Percentiles rank a stretch among this genome's conserved stretches.
Conservation (phyloP, 768 basidiomycete species). For the Mycena metata region DNA sequence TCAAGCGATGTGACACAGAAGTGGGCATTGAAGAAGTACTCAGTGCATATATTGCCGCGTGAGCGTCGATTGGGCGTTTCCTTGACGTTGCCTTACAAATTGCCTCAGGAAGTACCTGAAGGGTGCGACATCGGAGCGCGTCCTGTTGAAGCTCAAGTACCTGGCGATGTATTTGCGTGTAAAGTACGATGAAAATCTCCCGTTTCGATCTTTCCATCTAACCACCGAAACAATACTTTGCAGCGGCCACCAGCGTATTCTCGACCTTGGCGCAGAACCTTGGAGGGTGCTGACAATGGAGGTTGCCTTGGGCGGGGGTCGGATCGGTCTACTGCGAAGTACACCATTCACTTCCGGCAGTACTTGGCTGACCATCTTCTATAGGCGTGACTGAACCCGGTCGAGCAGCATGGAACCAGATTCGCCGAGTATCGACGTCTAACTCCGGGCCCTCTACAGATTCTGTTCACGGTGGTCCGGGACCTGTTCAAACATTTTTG, state of each 20-base stretch:
- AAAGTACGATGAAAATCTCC: slow-evolving; percentile 14
- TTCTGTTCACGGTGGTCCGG: slow-evolving; percentile 35
- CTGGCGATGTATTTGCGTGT: slow-evolving; percentile 28
- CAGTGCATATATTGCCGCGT: slow-evolving; percentile 36
- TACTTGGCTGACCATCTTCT: not conserved
- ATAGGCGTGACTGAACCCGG: slow-evolving; percentile 30
- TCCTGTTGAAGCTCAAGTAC: slow-evolving; percentile 31
- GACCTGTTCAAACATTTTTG: slow-evolving; percentile 25
- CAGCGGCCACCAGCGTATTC: slow-evolving; percentile 31
- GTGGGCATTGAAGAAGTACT: slow-evolving; percentile 35
- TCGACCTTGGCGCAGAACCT: slow-evolving; percentile 24
- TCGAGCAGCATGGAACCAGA: slow-evolving; percentile 28
- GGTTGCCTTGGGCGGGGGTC: slow-evolving; percentile 31
- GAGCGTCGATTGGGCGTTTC: not conserved
- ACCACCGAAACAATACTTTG: no score
- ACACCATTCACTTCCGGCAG: not conserved
- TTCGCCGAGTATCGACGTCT: slow-evolving; percentile 25
- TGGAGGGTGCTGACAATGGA: slow-evolving; percentile 28
- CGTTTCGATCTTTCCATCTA: no score
- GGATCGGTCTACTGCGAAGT: slow-evolving; percentile 33
- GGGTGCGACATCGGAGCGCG: slow-evolving; percentile 32
- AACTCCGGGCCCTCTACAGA: slow-evolving; percentile 13
- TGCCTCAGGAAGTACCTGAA: slow-evolving; percentile 32
- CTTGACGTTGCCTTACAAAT: not conserved
- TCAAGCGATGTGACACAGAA: slow-evolving; percentile 29